phyloP scores from a whole-genome alignment of 2,329 filamentous ascomycete genomes.

The Knoxdaviesia proteae region DNA sequence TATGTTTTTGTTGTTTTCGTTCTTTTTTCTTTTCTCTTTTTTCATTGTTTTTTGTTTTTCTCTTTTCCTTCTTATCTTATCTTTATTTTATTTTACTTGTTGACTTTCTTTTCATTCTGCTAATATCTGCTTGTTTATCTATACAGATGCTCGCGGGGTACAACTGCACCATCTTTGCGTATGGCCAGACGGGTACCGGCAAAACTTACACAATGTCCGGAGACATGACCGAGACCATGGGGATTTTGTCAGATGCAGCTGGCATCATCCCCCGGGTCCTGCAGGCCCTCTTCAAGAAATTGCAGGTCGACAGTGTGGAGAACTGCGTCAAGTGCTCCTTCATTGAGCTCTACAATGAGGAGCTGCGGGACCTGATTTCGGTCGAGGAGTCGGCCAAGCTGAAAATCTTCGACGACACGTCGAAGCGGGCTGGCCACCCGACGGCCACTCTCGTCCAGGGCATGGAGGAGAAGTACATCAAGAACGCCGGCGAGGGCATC shows the following conservation, averaged over 20 bases:
- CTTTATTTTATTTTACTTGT: too few relatives aligned
- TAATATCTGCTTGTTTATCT: background rate
- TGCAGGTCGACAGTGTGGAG: constrained; percentile 60
- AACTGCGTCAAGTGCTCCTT: constrained; percentile 94
- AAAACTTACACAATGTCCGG: constrained; percentile 99
- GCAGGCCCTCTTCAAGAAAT: constrained; percentile 66
- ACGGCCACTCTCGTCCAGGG: constrained; percentile 72
- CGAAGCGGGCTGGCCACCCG: constrained; percentile 54
- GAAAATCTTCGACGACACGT: constrained; percentile 87
- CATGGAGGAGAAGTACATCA: constrained; percentile 92
- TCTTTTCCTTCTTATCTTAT: too few relatives aligned
- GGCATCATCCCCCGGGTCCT: constrained; percentile 89
- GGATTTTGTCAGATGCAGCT: constrained; percentile 73
- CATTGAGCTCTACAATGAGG: constrained; percentile 96
- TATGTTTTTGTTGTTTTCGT: constrained; percentile 17
- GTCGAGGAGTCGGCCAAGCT: constrained; percentile 66
- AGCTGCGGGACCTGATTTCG: constrained; percentile 74
- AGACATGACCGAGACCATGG: constrained; percentile 74
- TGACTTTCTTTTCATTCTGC: too few relatives aligned
- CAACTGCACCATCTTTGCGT: constrained; percentile 97
- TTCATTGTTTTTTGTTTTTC: too few relatives aligned
- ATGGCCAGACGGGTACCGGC: constrained; percentile 92
- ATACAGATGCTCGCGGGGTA: constrained; percentile 72
- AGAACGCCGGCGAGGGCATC: constrained; percentile 66
- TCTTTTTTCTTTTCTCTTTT: too few relatives aligned